These are phyloP conservation scores for Cladophialophora carrionii DNA, from an alignment of 2,329 filamentous ascomycete genomes.

Conservation along the genomic window DNA sequence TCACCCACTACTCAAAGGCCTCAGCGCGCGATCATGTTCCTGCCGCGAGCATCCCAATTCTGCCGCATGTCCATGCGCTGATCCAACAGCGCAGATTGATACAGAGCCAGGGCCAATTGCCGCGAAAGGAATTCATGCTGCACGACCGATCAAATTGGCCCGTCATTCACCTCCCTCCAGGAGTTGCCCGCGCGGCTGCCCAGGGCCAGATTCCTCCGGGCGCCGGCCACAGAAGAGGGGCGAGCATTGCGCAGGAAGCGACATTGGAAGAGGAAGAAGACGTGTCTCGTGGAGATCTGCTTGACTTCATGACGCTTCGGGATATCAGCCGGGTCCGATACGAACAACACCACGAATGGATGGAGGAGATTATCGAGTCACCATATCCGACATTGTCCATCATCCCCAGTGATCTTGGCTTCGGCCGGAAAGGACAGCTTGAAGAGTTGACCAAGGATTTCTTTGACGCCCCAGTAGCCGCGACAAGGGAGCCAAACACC, in stretches of 20 bases:
- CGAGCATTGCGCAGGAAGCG: constrained; percentile 50
- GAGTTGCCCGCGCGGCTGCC: constrained; percentile 29
- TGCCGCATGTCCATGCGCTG: constrained; percentile 48
- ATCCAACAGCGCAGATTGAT: constrained; percentile 59
- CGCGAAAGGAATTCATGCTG: constrained; percentile 92
- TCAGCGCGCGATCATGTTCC: constrained; percentile 75
- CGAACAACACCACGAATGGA: constrained; percentile 96
- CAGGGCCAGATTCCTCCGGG: constrained; percentile 31
- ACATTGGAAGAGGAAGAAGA: constrained; percentile 87
- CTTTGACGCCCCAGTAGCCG: constrained; percentile 64
- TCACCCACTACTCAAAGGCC: constrained; percentile 83
- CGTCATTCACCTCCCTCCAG: constrained; percentile 68
- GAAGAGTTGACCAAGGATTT: constrained; percentile 81
- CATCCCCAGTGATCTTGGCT: constrained; percentile 79
- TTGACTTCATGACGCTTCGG: constrained; percentile 84
- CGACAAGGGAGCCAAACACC: constrained; percentile 37
- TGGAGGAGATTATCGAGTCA: constrained; percentile 94
- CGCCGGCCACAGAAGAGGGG: constrained; percentile 47
- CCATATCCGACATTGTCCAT: constrained; percentile 86
- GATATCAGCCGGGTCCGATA: constrained; percentile 88
- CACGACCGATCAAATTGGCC: constrained; percentile 90
- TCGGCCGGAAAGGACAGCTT: constrained; percentile 83
- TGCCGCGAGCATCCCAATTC: constrained; percentile 58
- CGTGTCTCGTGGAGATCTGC: constrained; percentile 79
- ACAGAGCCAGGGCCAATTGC: constrained; percentile 77